These are phyloP conservation scores for Macadamia integrifolia DNA, from an alignment of 164 flowering plant species.

Conservation along the genomic window DNA sequence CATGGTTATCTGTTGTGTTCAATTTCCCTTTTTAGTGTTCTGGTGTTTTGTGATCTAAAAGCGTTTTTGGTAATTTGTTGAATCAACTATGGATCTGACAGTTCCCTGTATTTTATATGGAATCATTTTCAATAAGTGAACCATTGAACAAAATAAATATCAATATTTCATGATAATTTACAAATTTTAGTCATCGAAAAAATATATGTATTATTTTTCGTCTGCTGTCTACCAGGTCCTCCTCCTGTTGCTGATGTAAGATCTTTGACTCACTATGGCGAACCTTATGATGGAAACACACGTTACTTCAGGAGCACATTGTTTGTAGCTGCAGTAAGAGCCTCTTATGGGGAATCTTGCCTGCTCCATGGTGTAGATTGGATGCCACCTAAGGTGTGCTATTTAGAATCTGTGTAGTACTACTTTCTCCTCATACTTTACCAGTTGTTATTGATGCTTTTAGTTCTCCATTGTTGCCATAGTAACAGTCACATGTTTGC, in stretches of 20 bases:
- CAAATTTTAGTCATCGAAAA: neutral
- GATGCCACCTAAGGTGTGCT: slow-evolving; percentile 97
- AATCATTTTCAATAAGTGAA: no score
- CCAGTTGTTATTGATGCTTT: no score
- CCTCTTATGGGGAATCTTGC: slow-evolving; percentile 89
- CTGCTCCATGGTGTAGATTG: slow-evolving; percentile 98
- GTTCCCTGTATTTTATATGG: no score
- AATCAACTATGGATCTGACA: no score
- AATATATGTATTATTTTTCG: neutral
- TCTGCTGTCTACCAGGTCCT: slow-evolving; percentile 46
- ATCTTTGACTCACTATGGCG: slow-evolving; percentile 97
- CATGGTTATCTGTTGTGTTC: no score
- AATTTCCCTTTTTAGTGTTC: no score
- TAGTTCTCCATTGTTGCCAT: neutral
- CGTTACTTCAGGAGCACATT: slow-evolving; percentile 89
- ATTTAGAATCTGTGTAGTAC: neutral
- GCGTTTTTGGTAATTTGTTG: no score
- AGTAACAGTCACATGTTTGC: neutral
- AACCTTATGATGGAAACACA: slow-evolving; percentile 96
- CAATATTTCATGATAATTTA: no score
- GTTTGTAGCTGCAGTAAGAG: slow-evolving; percentile 97
- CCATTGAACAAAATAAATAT: no score
- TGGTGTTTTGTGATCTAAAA: no score
- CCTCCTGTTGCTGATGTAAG: slow-evolving; percentile 83
- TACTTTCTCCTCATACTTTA: neutral